Evolutionary conservation across 225 moss, liverwort and hornwort species (phyloP).

Genomic region (Physcomitrellopsis africana): DNA sequence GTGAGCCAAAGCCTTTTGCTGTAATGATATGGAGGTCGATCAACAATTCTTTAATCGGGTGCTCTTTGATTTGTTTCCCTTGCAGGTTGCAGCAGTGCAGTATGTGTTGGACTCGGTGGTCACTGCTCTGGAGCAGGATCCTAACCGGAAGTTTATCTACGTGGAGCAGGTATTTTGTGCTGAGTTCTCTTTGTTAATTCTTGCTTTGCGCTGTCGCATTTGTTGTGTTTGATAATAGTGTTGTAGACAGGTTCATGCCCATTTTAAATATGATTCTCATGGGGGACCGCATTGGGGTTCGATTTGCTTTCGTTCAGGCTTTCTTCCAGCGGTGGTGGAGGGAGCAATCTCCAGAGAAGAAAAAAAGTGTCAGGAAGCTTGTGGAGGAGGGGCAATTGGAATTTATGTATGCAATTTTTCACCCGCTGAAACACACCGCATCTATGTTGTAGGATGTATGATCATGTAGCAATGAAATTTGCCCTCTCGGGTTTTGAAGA

Average conservation of each 20-base stretch:
- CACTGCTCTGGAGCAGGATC: slow-evolving; percentile 61
- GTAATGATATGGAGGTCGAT: neutral
- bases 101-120: slow-evolving; percentile 89
- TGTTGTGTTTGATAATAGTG: neutral
- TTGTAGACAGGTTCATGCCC: neutral
- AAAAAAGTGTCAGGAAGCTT: slow-evolving; percentile 75
- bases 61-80: slow-evolving; percentile 13
- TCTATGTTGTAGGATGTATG: slow-evolving; percentile 1
- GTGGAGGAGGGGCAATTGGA: slow-evolving; percentile 79
- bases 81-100: slow-evolving; percentile 91
- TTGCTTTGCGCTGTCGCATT: neutral
- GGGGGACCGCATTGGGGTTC: neutral
- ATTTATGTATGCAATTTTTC: slow-evolving; percentile 59
- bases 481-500: neutral
- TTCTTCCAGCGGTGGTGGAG: slow-evolving; percentile 99
- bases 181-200: slow-evolving; percentile 18
- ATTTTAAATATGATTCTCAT: slow-evolving; percentile 11
- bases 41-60: slow-evolving; percentile 10
- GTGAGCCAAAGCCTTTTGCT: neutral
- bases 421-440: slow-evolving; percentile 8
- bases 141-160: slow-evolving; percentile 89
- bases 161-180: slow-evolving; percentile 77
- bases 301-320: slow-evolving; percentile 66
- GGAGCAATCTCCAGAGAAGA: slow-evolving; percentile 67
- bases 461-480: neutral